Percentiles rank a stretch among this genome's conserved stretches.
Evolutionary conservation across 495 filamentous ascomycete genomes (phyloP).

Genomic region (Penicillium arizonense): DNA sequence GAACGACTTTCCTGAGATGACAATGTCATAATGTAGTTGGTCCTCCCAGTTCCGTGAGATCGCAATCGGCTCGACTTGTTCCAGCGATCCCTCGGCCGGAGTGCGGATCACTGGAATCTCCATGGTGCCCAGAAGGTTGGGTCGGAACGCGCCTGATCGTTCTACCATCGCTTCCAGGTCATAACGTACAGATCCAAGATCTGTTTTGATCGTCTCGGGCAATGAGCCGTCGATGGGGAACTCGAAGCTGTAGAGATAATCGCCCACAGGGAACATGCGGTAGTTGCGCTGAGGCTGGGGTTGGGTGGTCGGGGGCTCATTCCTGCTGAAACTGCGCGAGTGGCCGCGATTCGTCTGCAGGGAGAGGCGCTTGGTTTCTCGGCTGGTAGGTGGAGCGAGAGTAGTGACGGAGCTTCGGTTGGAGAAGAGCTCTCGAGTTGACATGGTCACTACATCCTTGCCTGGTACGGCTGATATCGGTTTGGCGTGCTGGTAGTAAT

Average conservation of each 20-base stretch:
- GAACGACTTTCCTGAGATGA: slow-evolving; percentile 98
- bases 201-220: slow-evolving; percentile 88
- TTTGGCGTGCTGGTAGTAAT: slow-evolving; percentile 44
- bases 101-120: slow-evolving; percentile 87
- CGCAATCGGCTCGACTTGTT: slow-evolving; percentile 93
- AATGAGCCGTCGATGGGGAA: slow-evolving; percentile 89
- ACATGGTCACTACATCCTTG: slow-evolving; percentile 43
- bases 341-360: slow-evolving; percentile 69
- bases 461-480: slow-evolving; percentile 43
- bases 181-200: slow-evolving; percentile 85
- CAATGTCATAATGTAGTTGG: slow-evolving; percentile 96
- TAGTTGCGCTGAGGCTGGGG: slow-evolving; percentile 83
- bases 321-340: slow-evolving; percentile 84
- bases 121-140: slow-evolving; percentile 80
- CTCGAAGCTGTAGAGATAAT: slow-evolving; percentile 94
- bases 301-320: slow-evolving; percentile 58
- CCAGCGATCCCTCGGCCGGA: slow-evolving; percentile 86
- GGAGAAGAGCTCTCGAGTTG: slow-evolving; percentile 41
- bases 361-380: slow-evolving; percentile 66
- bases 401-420: slow-evolving; percentile 39
- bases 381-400: slow-evolving; percentile 36
- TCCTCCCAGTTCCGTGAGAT: slow-evolving; percentile 98
- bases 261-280: slow-evolving; percentile 83
- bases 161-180: slow-evolving; percentile 86
- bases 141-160: slow-evolving; percentile 86